Percentiles rank a stretch among this genome's conserved stretches.
Evolutionary conservation across 768 basidiomycete genomes (phyloP).

Genomic region (Leucogyrophana mollusca): DNA sequence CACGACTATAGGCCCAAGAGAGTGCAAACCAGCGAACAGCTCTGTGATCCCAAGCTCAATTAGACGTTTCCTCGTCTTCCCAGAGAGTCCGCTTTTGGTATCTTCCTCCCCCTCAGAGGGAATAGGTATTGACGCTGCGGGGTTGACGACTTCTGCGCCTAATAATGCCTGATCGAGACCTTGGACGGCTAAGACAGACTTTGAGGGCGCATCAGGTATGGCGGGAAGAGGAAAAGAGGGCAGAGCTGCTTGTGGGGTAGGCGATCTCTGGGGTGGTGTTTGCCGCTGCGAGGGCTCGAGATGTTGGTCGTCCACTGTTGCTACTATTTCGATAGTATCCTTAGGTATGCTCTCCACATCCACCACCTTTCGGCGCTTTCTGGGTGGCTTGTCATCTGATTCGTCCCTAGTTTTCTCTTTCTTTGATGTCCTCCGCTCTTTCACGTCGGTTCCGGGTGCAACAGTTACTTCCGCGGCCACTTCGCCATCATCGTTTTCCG

Average conservation of each 20-base stretch:
- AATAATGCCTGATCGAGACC: conserved; percentile 75
- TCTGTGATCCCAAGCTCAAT: conserved; percentile 79
- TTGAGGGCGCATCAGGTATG: conserved; percentile 67
- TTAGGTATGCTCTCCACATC: conserved; percentile 21
- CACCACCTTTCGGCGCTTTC: conserved; percentile 44
- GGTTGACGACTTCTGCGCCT: conserved; percentile 67
- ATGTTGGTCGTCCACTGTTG: neutral
- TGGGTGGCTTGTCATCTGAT: conserved; percentile 31
- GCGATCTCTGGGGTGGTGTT: neutral
- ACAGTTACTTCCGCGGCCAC: conserved; percentile 18
- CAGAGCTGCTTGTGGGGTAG: conserved; percentile 39
- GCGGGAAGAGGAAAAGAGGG: conserved; percentile 70
- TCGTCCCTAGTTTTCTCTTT: conserved; percentile 6
- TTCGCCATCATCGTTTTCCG: conserved; percentile 15
- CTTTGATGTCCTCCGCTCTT: conserved; percentile 3
- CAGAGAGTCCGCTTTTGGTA: conserved; percentile 51
- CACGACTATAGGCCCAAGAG: neutral
- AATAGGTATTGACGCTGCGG: conserved; percentile 46
- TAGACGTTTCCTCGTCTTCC: conserved; percentile 60
- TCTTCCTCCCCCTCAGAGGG: conserved; percentile 34
- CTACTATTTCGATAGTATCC: too few relatives aligned
- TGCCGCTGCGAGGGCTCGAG: conserved; percentile 4
- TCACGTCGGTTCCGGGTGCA: conserved; percentile 9
- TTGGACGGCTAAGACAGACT: conserved; percentile 68
- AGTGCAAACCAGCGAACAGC: conserved; percentile 85